These are phyloP conservation scores for Barbatosphaeria neglecta DNA, from an alignment of 495 filamentous ascomycete species.

Conservation along the genomic window DNA sequence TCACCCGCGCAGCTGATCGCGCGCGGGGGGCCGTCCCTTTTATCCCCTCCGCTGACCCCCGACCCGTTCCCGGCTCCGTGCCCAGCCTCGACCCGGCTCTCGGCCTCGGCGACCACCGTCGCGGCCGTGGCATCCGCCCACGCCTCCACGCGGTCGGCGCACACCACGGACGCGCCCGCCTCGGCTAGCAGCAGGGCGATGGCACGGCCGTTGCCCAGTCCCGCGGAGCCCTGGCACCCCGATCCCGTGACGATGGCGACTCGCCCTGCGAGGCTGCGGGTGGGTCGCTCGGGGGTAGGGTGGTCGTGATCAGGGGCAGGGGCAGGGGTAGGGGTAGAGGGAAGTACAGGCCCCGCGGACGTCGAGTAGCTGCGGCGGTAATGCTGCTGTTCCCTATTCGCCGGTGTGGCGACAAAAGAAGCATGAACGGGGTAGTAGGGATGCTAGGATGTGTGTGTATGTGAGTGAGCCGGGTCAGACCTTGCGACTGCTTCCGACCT, in stretches of 20 bases:
- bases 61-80: too few relatives aligned
- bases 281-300: slow-evolving; percentile 4
- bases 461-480: too few relatives aligned
- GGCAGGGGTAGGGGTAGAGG: neutral
- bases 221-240: slow-evolving; percentile 33
- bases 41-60: too few relatives aligned
- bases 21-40: too few relatives aligned
- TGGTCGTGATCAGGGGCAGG: neutral
- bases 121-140: slow-evolving; percentile 36
- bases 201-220: slow-evolving; percentile 49
- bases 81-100: too few relatives aligned
- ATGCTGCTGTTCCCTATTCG: neutral
- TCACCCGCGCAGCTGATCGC: slow-evolving; percentile 34
- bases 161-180: slow-evolving; percentile 42
- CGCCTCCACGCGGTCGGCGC: slow-evolving; percentile 36
- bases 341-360: too few relatives aligned
- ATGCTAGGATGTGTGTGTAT: too few relatives aligned
- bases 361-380: too few relatives aligned
- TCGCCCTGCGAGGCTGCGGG: slow-evolving; percentile 25
- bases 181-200: slow-evolving; percentile 45
- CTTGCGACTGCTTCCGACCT: too few relatives aligned
- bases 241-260: slow-evolving; percentile 51
- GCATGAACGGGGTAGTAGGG: too few relatives aligned
- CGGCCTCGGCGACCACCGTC: slow-evolving; percentile 24
- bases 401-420: too few relatives aligned